Conservation (phyloP, 345 rosid genomes). For the Populus ilicifolia region DNA sequence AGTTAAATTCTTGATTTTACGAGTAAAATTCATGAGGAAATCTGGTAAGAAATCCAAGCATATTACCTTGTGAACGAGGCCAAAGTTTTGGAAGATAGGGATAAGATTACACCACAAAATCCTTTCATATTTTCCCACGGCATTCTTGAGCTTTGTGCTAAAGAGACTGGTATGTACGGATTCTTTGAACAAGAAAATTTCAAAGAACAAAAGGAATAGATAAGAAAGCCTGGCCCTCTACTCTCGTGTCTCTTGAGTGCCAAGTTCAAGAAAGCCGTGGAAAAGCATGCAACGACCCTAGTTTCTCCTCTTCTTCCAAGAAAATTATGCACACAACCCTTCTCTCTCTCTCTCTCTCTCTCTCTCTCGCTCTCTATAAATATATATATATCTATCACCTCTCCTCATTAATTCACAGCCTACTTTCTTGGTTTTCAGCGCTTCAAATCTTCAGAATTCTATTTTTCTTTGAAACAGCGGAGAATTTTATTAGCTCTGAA, state of each 20-base stretch:
- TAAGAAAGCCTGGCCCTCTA: background rate
- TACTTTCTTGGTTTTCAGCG: background rate
- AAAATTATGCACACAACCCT: background rate
- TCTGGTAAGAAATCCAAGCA: background rate
- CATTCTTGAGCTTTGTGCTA: conserved; percentile 29
- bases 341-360: background rate
- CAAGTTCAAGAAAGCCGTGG: conserved; percentile 50
- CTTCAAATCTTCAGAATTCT: too few species aligned
- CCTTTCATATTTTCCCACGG: conserved; percentile 37
- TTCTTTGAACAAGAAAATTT: background rate
- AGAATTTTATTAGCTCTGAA: background rate
- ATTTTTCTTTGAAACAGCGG: background rate
- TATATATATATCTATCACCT: background rate
- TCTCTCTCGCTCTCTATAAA: too few species aligned
- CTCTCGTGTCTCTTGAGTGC: background rate
- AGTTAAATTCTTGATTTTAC: too few species aligned
- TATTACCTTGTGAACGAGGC: background rate
- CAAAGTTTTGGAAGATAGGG: background rate
- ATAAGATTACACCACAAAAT: conserved; percentile 1
- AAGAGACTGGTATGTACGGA: background rate
- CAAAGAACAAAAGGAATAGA: background rate
- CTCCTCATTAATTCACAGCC: background rate
- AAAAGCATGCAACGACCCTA: conserved; percentile 35
- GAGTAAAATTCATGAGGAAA: background rate
- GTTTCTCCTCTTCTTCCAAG: background rate